Evolutionary conservation across 305 asterid genomes (phyloP).

Genomic region (Withania somnifera): DNA sequence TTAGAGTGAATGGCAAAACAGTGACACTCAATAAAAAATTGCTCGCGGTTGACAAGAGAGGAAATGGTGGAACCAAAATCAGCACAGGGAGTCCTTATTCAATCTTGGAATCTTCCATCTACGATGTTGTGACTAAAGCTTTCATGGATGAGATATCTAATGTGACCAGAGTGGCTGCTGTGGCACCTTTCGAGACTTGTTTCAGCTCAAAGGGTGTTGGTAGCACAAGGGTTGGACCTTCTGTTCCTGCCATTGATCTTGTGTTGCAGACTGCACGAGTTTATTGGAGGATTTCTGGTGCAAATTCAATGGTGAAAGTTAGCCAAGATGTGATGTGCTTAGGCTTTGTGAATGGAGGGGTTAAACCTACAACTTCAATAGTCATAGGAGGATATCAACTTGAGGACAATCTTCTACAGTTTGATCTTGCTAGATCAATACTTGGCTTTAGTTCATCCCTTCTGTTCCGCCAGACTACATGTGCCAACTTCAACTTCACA

Average conservation of each 20-base stretch:
- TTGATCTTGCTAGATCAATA: slow-evolving; percentile 52
- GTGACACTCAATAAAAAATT: slow-evolving; percentile 34
- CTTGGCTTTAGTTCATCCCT: slow-evolving; percentile 49
- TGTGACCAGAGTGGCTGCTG: slow-evolving; percentile 19
- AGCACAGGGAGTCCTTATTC: slow-evolving; percentile 65
- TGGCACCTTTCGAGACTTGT: slow-evolving; percentile 56
- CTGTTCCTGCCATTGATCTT: slow-evolving; percentile 46
- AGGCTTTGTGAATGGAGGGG: slow-evolving; percentile 51
- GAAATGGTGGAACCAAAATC: slow-evolving; percentile 61
- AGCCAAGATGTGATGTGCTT: slow-evolving; percentile 35
- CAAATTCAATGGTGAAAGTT: slow-evolving; percentile 53
- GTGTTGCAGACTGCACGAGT: slow-evolving; percentile 39
- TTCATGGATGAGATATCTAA: slow-evolving; percentile 27
- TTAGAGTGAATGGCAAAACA: neutral
- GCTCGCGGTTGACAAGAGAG: slow-evolving; percentile 28
- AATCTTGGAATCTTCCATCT: slow-evolving; percentile 41
- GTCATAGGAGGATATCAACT: slow-evolving; percentile 53
- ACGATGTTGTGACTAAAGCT: slow-evolving; percentile 28
- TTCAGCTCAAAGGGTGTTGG: slow-evolving; percentile 26
- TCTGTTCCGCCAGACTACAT: slow-evolving; percentile 30
- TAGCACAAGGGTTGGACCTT: slow-evolving; percentile 44
- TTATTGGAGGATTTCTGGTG: slow-evolving; percentile 49
- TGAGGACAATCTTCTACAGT: slow-evolving; percentile 50
- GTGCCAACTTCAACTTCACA: slow-evolving; percentile 62
- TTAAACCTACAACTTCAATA: slow-evolving; percentile 39